phyloP scores from a whole-genome alignment of 1,284 basidiomycete genomes.

The Mycosarcoma mackinlayi region DNA sequence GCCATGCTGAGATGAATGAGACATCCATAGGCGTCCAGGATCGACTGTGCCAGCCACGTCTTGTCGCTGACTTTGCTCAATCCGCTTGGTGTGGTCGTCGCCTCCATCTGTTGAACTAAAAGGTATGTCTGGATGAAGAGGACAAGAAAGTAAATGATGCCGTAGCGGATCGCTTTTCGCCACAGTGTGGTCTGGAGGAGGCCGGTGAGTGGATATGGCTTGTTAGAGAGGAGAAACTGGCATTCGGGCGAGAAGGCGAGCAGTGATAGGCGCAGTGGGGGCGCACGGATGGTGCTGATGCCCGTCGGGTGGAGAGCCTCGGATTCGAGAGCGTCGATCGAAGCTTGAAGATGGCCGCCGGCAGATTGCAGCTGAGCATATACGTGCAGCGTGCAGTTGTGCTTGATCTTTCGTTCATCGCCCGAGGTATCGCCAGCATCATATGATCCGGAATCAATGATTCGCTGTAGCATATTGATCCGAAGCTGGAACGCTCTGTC shows the following conservation, averaged over 20 bases:
- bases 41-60: slow-evolving; percentile 57
- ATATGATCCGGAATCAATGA: slow-evolving; percentile 44
- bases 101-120: slow-evolving; percentile 67
- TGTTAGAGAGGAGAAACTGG: slow-evolving; percentile 58
- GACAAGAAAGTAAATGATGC: slow-evolving; percentile 52
- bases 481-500: slow-evolving; percentile 58
- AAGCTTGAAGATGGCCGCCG: slow-evolving; percentile 30
- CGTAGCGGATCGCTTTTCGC: slow-evolving; percentile 57
- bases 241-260: slow-evolving; percentile 65
- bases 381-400: slow-evolving; percentile 65
- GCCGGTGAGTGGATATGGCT: slow-evolving; percentile 20
- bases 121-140: slow-evolving; percentile 55
- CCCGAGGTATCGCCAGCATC: slow-evolving; percentile 3
- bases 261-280: slow-evolving; percentile 46
- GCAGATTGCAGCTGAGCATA: slow-evolving; percentile 63
- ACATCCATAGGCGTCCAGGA: slow-evolving; percentile 60
- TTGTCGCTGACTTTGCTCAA: slow-evolving; percentile 56
- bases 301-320: slow-evolving; percentile 60
- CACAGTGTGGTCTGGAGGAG: slow-evolving; percentile 56
- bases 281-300: slow-evolving; percentile 40
- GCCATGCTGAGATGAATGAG: slow-evolving; percentile 38
- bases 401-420: not conserved
- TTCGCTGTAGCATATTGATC: slow-evolving; percentile 45
- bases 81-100: slow-evolving; percentile 54
- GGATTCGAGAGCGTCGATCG: slow-evolving; percentile 60